Percentiles rank a stretch among this genome's conserved stretches.
These are phyloP conservation scores for Jackrogersella minutella DNA, from an alignment of 495 filamentous ascomycete genomes.

Conservation along the genomic window DNA sequence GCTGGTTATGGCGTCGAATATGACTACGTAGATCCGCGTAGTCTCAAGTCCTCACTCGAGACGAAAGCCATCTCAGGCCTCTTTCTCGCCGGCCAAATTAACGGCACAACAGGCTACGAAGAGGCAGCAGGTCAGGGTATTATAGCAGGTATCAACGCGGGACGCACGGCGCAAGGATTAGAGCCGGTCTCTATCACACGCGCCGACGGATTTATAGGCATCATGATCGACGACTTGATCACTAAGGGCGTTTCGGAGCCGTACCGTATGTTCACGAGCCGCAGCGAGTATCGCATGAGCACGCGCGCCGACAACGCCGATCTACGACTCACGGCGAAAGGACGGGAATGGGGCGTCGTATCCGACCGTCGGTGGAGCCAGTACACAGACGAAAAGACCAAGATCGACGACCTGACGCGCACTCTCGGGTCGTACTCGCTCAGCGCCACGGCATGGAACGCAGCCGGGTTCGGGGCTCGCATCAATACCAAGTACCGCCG, in stretches of 20 bases:
- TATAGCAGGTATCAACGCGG: conserved; percentile 92
- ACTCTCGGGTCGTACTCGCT: conserved; percentile 64
- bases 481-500: conserved; percentile 66
- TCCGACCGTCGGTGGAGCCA: conserved; percentile 76
- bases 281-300: conserved; percentile 93
- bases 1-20: conserved; percentile 98
- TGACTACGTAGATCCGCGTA: conserved; percentile 96
- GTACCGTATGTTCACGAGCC: conserved; percentile 98
- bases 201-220: conserved; percentile 92
- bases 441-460: conserved; percentile 69
- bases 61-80: conserved; percentile 91
- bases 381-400: conserved; percentile 67
- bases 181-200: conserved; percentile 73
- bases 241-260: conserved; percentile 97
- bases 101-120: conserved; percentile 97
- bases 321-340: conserved; percentile 80
- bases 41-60: conserved; percentile 84
- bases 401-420: conserved; percentile 69
- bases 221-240: conserved; percentile 98
- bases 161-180: conserved; percentile 73
- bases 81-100: conserved; percentile 96
- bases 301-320: conserved; percentile 95
- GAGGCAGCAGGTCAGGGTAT: conserved; percentile 95
- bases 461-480: conserved; percentile 71
- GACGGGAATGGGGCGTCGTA: conserved; percentile 79